These are phyloP conservation scores for Eucalyptus rudis DNA, from an alignment of 345 rosid genomes.

Conservation along the genomic window DNA sequence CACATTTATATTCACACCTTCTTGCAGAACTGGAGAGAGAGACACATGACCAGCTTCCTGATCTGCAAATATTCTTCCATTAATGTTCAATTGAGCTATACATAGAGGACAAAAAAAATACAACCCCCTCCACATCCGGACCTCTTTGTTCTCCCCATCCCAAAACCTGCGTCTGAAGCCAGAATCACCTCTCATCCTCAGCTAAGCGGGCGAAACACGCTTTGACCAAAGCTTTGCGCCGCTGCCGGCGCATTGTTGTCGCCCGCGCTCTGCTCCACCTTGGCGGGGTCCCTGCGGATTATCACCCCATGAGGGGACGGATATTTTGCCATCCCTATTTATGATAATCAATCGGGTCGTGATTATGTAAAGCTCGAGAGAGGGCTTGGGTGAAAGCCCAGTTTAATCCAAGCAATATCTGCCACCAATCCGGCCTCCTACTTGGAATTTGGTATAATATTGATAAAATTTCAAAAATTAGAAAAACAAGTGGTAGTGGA, in stretches of 20 bases:
- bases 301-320: not conserved
- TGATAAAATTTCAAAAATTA: not conserved
- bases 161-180: not conserved
- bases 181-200: not conserved
- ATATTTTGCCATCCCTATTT: not conserved
- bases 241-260: not conserved
- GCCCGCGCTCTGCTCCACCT: not conserved
- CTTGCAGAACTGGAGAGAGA: not conserved
- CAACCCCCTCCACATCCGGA: not conserved
- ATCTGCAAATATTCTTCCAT: not conserved
- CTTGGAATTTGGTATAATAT: not conserved
- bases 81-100: not conserved
- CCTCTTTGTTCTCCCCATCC: not conserved
- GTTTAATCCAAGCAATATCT: not conserved
- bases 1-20: not conserved
- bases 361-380: not conserved
- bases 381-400: not conserved
- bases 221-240: not conserved
- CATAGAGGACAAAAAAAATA: not conserved
- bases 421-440: not conserved
- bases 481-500: not conserved
- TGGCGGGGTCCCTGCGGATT: not conserved
- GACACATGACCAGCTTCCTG: not conserved
- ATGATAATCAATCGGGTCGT: not conserved
- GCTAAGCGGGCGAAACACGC: not conserved